These are phyloP conservation scores for Arabis hirsuta DNA, from an alignment of 345 rosid species.

Conservation along the genomic window DNA sequence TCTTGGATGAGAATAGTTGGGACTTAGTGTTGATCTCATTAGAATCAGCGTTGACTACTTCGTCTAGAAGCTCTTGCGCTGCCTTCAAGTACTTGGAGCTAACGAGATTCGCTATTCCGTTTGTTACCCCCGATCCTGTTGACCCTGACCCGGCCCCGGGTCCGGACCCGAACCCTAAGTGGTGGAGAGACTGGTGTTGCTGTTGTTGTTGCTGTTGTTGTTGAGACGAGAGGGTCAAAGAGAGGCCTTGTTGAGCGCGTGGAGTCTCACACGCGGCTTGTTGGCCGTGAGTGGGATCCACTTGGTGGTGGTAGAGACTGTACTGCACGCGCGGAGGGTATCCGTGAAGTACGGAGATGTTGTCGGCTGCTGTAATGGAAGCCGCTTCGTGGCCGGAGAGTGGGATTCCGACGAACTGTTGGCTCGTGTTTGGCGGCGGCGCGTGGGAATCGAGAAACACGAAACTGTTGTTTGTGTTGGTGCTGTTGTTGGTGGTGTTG, in stretches of 20 bases:
- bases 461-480: constrained; percentile 56
- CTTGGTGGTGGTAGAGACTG: constrained; percentile 66
- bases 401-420: constrained; percentile 89
- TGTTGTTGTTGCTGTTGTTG: constrained; percentile 72
- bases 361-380: constrained; percentile 54
- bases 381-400: constrained; percentile 52
- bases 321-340: constrained; percentile 74
- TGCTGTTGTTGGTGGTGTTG: constrained; percentile 46
- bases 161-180: constrained; percentile 60
- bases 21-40: constrained; percentile 41
- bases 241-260: constrained; percentile 83
- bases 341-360: constrained; percentile 72
- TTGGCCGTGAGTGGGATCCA: constrained; percentile 46
- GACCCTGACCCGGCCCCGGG: constrained; percentile 60
- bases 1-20: constrained; percentile 47
- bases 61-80: constrained; percentile 89
- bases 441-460: constrained; percentile 56
- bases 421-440: constrained; percentile 52
- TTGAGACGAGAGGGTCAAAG: constrained; percentile 85
- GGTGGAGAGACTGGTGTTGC: constrained; percentile 37
- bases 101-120: constrained; percentile 71
- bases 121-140: constrained; percentile 76
- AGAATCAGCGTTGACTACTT: constrained; percentile 81
- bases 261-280: constrained; percentile 65
- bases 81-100: constrained; percentile 97